Base-by-base conservation (phyloP, 2,329 filamentous ascomycete species). In the Clathrospora elynae region DNA sequence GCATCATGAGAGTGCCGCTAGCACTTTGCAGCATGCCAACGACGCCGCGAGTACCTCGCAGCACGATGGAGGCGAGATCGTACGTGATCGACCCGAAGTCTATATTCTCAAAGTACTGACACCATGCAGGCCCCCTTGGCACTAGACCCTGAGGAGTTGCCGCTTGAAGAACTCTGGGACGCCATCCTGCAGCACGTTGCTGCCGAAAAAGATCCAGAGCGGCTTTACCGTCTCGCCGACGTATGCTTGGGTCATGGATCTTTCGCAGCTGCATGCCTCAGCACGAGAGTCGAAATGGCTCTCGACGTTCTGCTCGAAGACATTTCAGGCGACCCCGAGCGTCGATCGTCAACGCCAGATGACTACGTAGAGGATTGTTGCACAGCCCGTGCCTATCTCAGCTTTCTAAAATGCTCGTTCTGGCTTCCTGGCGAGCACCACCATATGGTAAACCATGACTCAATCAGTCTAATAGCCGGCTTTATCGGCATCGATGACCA, bases 341-440 rank as follows among this genome's bases (percentile, higher is more conserved):
- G n/a, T n/a, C n/a, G n/a, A n/a, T n/a, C n/a, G n/a, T n/a, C n/a
- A n/a, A n/a, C n/a, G n/a, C n/a, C n/a, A n/a, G n/a, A n/a, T n/a
- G n/a, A n/a, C n/a, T n/a, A n/a, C n/a, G n/a, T n/a, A n/a, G n/a
- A n/a, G n/a, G n/a, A n/a, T n/a, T n/a, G n/a, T n/a, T n/a, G n/a
- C n/a, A n/a, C n/a, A 14, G 43, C 44, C n/a, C 32, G 37, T 18
- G 46, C 52, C 1, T 62, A 61, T 39, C 36, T 67, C 8, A 47
- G 37, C 5, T 65, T 69, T 23, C 42, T 69, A 16, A 64, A 63
- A 39, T 57, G 55, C 43, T 68, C 61, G 3, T 67, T 58, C 37
- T 68, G 62, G 64, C 51, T 65, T 5, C 55, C 64, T 2, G 23
- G 36, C 2, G 36, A 45, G 6, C 40, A 42, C 17, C 32, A 45